These are phyloP conservation scores for Jacaranda mimosifolia DNA, from an alignment of 257 asterid species.

Conservation along the genomic window DNA sequence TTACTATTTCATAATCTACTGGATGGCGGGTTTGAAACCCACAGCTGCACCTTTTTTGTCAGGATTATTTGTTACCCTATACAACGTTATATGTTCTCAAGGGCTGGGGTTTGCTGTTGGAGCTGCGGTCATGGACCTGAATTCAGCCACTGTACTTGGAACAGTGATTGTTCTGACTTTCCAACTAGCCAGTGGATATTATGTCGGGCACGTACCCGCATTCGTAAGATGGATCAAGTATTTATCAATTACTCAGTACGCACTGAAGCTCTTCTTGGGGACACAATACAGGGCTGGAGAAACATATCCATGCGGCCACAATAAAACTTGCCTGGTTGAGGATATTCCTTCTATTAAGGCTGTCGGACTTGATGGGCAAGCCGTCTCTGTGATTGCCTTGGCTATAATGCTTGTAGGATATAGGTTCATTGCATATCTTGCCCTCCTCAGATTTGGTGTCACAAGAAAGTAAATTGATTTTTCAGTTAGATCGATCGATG, in stretches of 20 bases:
- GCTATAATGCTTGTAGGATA: slow-evolving; percentile 60
- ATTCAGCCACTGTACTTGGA: slow-evolving; percentile 52
- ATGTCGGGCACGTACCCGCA: slow-evolving; percentile 54
- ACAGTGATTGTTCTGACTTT: slow-evolving; percentile 52
- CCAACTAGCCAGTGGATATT: slow-evolving; percentile 58
- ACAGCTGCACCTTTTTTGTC: slow-evolving; percentile 41
- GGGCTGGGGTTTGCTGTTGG: slow-evolving; percentile 74
- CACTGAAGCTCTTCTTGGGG: slow-evolving; percentile 53
- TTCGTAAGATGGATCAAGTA: slow-evolving; percentile 65
- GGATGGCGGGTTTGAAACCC: slow-evolving; percentile 62
- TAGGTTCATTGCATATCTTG: slow-evolving; percentile 57
- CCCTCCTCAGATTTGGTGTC: slow-evolving; percentile 64
- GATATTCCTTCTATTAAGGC: slow-evolving; percentile 53
- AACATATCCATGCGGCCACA: slow-evolving; percentile 47
- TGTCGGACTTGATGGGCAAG: slow-evolving; percentile 50
- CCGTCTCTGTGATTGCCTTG: slow-evolving; percentile 46
- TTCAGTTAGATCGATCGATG: background rate
- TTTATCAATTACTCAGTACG: slow-evolving; percentile 49
- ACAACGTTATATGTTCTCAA: slow-evolving; percentile 53
- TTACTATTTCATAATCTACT: slow-evolving; percentile 52
- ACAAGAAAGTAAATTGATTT: slow-evolving; percentile 38
- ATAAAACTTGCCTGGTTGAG: slow-evolving; percentile 51
- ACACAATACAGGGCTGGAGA: slow-evolving; percentile 54
- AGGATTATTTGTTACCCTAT: slow-evolving; percentile 43
- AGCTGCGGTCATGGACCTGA: slow-evolving; percentile 56